phyloP scores from a whole-genome alignment of 371 early-diverging fungal species.

The Mortierella sp. region DNA sequence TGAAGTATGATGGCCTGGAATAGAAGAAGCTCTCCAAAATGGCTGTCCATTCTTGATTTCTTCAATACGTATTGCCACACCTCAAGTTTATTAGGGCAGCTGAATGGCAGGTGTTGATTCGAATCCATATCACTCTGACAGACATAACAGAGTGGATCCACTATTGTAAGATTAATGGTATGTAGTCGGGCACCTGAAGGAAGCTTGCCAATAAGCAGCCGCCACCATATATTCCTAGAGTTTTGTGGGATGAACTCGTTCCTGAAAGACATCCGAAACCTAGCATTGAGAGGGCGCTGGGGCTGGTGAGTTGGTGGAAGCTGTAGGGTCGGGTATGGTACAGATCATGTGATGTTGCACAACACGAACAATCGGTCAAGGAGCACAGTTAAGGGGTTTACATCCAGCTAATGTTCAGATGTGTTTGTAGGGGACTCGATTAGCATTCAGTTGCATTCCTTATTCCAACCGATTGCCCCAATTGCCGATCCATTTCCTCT shows the following conservation, averaged over 20 bases:
- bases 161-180: too few relatives aligned
- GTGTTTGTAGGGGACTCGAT: background rate
- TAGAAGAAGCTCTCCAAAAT: background rate
- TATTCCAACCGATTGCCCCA: background rate
- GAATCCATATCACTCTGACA: background rate
- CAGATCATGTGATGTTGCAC: too few relatives aligned
- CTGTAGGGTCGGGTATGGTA: too few relatives aligned
- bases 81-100: slow-evolving; percentile 13
- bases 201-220: too few relatives aligned
- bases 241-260: too few relatives aligned
- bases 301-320: too few relatives aligned
- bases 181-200: too few relatives aligned
- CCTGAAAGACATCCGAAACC: too few relatives aligned
- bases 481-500: background rate
- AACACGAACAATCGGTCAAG: too few relatives aligned
- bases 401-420: background rate
- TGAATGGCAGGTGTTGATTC: slow-evolving; percentile 11
- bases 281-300: too few relatives aligned
- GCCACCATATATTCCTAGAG: too few relatives aligned
- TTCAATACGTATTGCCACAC: slow-evolving; percentile 7
- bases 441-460: background rate
- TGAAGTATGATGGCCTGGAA: background rate
- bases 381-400: background rate
- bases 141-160: background rate
- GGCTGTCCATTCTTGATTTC: slow-evolving; percentile 8